Evolutionary conservation across 2,329 filamentous ascomycete genomes (phyloP).

Genomic region (Colletotrichum tropicale): DNA sequence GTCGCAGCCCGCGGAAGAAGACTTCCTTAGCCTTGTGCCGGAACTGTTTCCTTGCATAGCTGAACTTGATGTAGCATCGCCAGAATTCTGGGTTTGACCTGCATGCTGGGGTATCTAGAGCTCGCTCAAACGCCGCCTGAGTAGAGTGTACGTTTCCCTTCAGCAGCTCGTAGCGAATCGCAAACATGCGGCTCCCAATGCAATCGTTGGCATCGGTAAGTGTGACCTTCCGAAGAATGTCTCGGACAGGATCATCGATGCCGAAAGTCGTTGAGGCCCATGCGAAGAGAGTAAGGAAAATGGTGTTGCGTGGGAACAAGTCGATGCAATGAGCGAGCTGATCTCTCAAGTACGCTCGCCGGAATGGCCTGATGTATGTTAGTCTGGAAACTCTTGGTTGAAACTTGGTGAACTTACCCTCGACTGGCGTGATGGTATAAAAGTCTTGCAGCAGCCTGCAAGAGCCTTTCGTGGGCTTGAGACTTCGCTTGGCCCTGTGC

Average conservation of each 20-base stretch:
- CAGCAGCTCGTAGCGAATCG: slow-evolving; percentile 54
- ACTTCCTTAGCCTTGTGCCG: slow-evolving; percentile 49
- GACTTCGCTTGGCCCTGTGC: slow-evolving; percentile 36
- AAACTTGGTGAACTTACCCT: slow-evolving; percentile 44
- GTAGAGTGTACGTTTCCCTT: slow-evolving; percentile 54
- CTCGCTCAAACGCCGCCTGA: slow-evolving; percentile 56
- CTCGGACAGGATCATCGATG: slow-evolving; percentile 78
- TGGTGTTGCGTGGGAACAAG: slow-evolving; percentile 75
- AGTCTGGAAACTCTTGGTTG: slow-evolving; percentile 6
- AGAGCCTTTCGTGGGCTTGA: slow-evolving; percentile 62
- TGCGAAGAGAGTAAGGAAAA: slow-evolving; percentile 75
- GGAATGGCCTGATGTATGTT: slow-evolving; percentile 59
- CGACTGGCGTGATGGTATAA: slow-evolving; percentile 69
- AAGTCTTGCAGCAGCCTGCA: slow-evolving; percentile 72
- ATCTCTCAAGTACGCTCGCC: slow-evolving; percentile 67
- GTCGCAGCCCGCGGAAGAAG: slow-evolving; percentile 50
- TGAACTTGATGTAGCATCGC: slow-evolving; percentile 55
- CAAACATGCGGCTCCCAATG: slow-evolving; percentile 50
- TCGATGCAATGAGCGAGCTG: slow-evolving; percentile 65
- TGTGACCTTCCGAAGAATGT: slow-evolving; percentile 61
- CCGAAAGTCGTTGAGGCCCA: slow-evolving; percentile 75
- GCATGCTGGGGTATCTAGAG: slow-evolving; percentile 45
- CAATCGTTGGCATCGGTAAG: slow-evolving; percentile 43
- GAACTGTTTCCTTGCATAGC: slow-evolving; percentile 39
- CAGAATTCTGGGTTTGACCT: slow-evolving; percentile 49